Evolutionary conservation across 495 filamentous ascomycete genomes (phyloP).

Genomic region (Podospora comata): DNA sequence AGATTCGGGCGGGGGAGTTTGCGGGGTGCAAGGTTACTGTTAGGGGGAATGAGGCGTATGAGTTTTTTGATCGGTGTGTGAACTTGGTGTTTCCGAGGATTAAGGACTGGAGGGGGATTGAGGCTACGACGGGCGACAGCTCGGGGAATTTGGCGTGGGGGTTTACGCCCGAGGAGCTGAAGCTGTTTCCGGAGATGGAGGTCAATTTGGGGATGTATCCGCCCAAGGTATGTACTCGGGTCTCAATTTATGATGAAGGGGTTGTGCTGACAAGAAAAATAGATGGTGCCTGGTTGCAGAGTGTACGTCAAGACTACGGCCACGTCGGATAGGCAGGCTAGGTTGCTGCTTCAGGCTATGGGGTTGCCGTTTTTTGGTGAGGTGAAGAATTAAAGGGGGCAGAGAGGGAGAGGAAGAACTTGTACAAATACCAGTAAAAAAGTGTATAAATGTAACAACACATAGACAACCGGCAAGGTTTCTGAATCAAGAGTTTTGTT

Average conservation of each 20-base stretch:
- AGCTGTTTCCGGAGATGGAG: slow-evolving; percentile 88
- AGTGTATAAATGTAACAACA: slow-evolving; percentile 1
- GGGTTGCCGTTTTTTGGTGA: slow-evolving; percentile 85
- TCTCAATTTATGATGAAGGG: slow-evolving; percentile 21
- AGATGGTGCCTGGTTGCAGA: slow-evolving; percentile 90
- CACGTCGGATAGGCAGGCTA: slow-evolving; percentile 85
- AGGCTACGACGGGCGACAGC: slow-evolving; percentile 70
- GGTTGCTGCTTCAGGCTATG: slow-evolving; percentile 73
- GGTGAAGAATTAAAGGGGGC: slow-evolving; percentile 38
- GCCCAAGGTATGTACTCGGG: slow-evolving; percentile 17
- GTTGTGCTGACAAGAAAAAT: slow-evolving; percentile 26
- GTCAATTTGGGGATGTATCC: slow-evolving; percentile 61
- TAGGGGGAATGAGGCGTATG: slow-evolving; percentile 73
- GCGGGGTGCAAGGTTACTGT: slow-evolving; percentile 66
- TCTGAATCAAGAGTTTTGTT: slow-evolving; percentile 11
- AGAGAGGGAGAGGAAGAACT: slow-evolving; percentile 2
- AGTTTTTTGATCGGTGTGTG: slow-evolving; percentile 81
- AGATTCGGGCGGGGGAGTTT: slow-evolving; percentile 54
- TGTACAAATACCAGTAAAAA: slow-evolving; percentile 3
- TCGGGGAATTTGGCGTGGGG: slow-evolving; percentile 85
- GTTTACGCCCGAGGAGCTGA: slow-evolving; percentile 64
- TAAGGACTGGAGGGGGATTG: slow-evolving; percentile 87
- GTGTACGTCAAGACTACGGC: slow-evolving; percentile 85
- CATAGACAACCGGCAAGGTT: not conserved
- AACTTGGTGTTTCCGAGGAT: slow-evolving; percentile 89